Evolutionary conservation across 164 flowering plant genomes (phyloP).

Genomic region (Magnolia changhungtana): DNA sequence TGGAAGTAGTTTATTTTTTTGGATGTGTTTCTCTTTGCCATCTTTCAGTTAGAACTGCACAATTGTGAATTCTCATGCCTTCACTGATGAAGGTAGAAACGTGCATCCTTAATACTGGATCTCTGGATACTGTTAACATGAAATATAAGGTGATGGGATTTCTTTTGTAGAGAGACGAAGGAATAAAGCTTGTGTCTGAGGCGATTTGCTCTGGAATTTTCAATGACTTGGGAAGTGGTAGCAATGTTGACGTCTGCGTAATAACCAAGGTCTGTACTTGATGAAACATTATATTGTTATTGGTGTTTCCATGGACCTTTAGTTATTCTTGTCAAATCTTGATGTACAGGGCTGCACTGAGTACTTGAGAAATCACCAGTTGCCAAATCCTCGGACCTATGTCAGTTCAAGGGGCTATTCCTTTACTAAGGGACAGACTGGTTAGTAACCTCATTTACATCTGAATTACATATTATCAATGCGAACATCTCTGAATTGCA

Average conservation of each 20-base stretch:
- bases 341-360: conserved; percentile 62
- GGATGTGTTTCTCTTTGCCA: too few species aligned
- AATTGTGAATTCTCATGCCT: too few species aligned
- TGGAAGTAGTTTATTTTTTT: too few species aligned
- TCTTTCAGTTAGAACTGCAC: too few species aligned
- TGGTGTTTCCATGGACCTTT: background rate
- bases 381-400: conserved; percentile 84
- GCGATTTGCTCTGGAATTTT: conserved; percentile 93
- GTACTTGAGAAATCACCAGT: conserved; percentile 65
- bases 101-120: background rate
- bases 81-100: too few species aligned
- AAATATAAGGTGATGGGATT: background rate
- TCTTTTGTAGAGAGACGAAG: conserved; percentile 81
- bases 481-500: too few species aligned
- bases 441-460: conserved; percentile 33
- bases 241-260: conserved; percentile 95
- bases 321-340: background rate
- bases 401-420: conserved; percentile 57
- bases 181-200: conserved; percentile 67
- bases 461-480: too few species aligned
- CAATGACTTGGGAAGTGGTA: conserved; percentile 98
- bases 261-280: conserved; percentile 75
- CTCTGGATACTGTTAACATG: background rate
- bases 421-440: conserved; percentile 69
- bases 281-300: background rate